phyloP scores from a whole-genome alignment of 805 yeast genomes.

The Jamesozyma hellenica region DNA sequence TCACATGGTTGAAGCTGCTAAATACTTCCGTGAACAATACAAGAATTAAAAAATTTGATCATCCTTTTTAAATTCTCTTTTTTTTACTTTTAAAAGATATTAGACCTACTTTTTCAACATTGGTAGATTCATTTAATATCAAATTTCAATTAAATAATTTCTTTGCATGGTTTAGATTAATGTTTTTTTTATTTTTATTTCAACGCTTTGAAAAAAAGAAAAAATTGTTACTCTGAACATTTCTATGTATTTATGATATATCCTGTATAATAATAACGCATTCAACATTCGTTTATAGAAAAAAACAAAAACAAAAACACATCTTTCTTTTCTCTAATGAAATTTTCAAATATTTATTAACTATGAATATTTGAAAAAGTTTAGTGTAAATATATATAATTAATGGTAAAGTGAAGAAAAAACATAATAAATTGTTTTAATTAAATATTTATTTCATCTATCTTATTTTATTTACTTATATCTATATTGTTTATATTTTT shows the following conservation, averaged over 20 bases:
- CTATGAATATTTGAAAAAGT: no score
- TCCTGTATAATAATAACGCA: constrained; percentile 24
- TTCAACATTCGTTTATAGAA: constrained; percentile 27
- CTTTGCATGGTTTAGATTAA: constrained; percentile 7
- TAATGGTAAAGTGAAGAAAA: no score
- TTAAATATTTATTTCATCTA: no score
- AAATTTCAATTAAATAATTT: background rate
- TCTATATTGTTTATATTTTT: background rate
- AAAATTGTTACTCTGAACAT: no score
- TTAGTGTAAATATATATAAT: no score
- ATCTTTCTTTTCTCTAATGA: background rate
- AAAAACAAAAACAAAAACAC: background rate
- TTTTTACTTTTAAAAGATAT: constrained; percentile 1
- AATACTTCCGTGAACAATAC: constrained; percentile 71
- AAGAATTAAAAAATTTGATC: constrained; percentile 9
- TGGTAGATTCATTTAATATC: constrained; percentile 10
- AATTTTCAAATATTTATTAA: no score
- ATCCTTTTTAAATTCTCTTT: constrained; percentile 4
- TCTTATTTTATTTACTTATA: no score
- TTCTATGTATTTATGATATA: constrained; percentile 7
- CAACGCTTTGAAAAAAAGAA: no score
- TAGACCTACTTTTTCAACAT: constrained; percentile 8
- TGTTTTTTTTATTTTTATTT: no score
- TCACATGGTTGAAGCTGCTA: constrained; percentile 98
- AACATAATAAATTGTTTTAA: no score